Conservation (phyloP, 169 alveolate species). For the Plasmodium vinckei region DNA sequence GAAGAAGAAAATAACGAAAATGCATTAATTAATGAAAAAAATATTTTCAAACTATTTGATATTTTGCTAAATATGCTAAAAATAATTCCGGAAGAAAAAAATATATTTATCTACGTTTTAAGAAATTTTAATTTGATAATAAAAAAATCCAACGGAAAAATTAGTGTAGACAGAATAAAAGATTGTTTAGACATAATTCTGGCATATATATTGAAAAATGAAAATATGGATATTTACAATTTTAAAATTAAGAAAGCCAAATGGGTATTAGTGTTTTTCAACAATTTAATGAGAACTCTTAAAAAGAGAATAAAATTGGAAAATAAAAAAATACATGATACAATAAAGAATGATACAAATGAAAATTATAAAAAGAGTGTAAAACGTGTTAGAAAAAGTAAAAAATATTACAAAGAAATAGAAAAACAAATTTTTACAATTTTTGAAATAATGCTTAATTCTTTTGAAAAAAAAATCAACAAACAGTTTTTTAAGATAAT, state of each 20-base stretch:
- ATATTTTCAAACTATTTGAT: constrained; percentile 20
- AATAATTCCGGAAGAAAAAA: constrained; percentile 36
- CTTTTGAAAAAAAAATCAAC: constrained; percentile 60
- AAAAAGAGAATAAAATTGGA: not conserved
- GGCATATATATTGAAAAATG: constrained; percentile 57
- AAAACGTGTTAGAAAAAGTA: not conserved
- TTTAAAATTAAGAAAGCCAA: constrained; percentile 23
- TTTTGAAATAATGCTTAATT: constrained; percentile 50
- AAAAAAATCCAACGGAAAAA: not conserved
- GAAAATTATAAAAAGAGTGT: not conserved
- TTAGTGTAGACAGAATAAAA: constrained; percentile 15
- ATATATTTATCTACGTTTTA: constrained; percentile 28
- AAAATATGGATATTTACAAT: constrained; percentile 8
- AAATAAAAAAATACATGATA: not conserved
- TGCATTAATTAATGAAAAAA: constrained; percentile 1
- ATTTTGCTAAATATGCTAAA: constrained; percentile 33
- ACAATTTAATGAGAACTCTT: constrained; percentile 10
- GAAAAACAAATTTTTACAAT: constrained; percentile 31
- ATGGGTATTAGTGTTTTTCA: constrained; percentile 26
- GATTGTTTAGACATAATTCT: constrained; percentile 40
- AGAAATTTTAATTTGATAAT: constrained; percentile 35
- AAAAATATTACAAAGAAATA: constrained; percentile 5
- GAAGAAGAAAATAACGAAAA: constrained; percentile 4
- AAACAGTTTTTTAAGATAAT: constrained; percentile 19
- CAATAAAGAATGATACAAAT: not conserved